Conservation (phyloP, 208 protist species). For the Crithidia mellificae region DNA sequence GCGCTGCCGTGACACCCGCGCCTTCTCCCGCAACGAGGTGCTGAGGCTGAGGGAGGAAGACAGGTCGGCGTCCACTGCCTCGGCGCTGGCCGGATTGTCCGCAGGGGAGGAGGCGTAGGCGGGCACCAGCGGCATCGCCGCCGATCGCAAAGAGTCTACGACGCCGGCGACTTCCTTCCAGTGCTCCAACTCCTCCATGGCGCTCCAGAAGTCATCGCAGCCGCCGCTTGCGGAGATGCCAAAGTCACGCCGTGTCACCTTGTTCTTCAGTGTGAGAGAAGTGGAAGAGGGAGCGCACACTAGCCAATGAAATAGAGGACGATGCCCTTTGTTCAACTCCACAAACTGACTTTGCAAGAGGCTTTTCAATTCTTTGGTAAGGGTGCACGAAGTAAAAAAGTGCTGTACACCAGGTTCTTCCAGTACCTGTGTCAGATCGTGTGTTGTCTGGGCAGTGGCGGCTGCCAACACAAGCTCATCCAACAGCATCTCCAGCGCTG, state of each 20-base stretch:
- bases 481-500: constrained; percentile 33
- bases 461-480: constrained; percentile 40
- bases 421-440: constrained; percentile 6
- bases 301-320: constrained; percentile 28
- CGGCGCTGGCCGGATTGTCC: too few species aligned
- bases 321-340: not conserved
- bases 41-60: not conserved
- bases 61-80: not conserved
- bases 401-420: constrained; percentile 26
- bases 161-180: constrained; percentile 11
- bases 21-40: not conserved
- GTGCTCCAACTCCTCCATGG: constrained; percentile 19
- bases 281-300: constrained; percentile 7
- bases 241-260: constrained; percentile 3
- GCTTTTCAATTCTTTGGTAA: constrained; percentile 5
- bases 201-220: constrained; percentile 1
- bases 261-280: not conserved
- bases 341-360: not conserved
- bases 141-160: too few species aligned
- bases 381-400: constrained; percentile 17
- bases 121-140: not conserved
- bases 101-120: not conserved
- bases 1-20: constrained; percentile 16
- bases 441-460: not conserved
- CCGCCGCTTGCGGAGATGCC: too few species aligned